phyloP scores from a whole-genome alignment of 2,329 filamentous ascomycete species.

The Fusarium lateritium region DNA sequence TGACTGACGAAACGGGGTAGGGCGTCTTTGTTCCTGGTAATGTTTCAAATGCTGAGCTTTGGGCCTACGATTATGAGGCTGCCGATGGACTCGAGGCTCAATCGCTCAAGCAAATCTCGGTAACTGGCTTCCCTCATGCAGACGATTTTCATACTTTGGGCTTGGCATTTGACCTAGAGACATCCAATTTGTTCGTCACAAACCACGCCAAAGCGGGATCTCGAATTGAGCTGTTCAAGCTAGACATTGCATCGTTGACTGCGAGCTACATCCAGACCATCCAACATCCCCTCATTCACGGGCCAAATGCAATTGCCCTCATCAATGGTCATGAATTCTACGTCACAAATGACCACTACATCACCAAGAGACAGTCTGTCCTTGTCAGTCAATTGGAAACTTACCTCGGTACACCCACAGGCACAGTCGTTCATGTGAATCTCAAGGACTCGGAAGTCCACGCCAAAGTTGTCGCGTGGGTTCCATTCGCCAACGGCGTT shows the following conservation, averaged over 20 bases:
- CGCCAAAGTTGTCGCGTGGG: conserved; percentile 51
- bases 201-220: conserved; percentile 56
- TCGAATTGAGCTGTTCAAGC: conserved; percentile 57
- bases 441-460: conserved; percentile 25
- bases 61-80: conserved; percentile 56
- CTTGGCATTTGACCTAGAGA: conserved; percentile 55
- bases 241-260: conserved; percentile 52
- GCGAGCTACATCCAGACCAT: conserved; percentile 57
- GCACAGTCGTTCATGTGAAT: conserved; percentile 56
- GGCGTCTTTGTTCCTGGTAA: conserved; percentile 44
- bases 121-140: conserved; percentile 41
- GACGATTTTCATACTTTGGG: conserved; percentile 59
- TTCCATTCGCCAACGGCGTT: conserved; percentile 61
- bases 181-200: conserved; percentile 55
- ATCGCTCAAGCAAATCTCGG: conserved; percentile 42
- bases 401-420: conserved; percentile 52
- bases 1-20: conserved; percentile 29
- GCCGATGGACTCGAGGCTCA: conserved; percentile 23
- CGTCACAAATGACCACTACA: conserved; percentile 59
- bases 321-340: conserved; percentile 56
- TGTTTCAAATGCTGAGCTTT: conserved; percentile 51
- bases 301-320: conserved; percentile 58
- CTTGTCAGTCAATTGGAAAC: conserved; percentile 54
- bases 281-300: conserved; percentile 56
- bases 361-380: conserved; percentile 46